phyloP scores from a whole-genome alignment of 345 rosid species.

The Citropsis articulata region DNA sequence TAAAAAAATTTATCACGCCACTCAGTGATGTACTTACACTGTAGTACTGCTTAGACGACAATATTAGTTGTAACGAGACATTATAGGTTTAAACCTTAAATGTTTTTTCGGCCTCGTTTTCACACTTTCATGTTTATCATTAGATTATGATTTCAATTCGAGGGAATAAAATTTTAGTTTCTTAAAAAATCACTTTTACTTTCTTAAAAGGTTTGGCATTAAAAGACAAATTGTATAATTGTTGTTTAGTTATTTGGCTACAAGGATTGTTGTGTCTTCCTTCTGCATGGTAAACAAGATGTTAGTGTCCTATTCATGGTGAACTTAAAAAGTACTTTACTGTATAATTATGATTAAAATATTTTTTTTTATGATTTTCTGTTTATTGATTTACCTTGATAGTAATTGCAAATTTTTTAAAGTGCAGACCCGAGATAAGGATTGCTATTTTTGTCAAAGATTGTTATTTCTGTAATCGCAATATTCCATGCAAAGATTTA shows the following conservation, averaged over 20 bases:
- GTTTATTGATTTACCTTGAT: not conserved
- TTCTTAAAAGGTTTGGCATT: not conserved
- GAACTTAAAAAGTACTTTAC: not conserved
- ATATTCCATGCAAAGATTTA: constrained; percentile 38
- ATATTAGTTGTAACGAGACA: not conserved
- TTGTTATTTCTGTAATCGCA: constrained; percentile 53
- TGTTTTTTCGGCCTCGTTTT: not conserved
- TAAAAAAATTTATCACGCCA: not conserved
- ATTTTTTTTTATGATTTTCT: not conserved
- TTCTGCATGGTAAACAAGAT: not conserved
- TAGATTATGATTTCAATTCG: not conserved
- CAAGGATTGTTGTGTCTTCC: not conserved
- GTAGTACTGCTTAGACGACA: not conserved
- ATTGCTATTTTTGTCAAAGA: constrained; percentile 52
- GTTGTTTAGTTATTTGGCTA: not conserved
- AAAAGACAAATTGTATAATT: not conserved
- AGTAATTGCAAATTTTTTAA: not conserved
- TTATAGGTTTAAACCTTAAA: not conserved
- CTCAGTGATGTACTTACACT: not conserved
- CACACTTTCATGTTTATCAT: not conserved
- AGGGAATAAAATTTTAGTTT: not conserved
- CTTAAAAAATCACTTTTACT: not conserved
- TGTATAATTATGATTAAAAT: not conserved
- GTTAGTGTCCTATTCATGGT: no score
- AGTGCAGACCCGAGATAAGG: constrained; percentile 50